A percentile compares a stretch with the other conserved stretches of the same genome.
These are phyloP conservation scores for Stentor coeruleus DNA, from an alignment of 73 alveolate species.

Conservation along the genomic window DNA sequence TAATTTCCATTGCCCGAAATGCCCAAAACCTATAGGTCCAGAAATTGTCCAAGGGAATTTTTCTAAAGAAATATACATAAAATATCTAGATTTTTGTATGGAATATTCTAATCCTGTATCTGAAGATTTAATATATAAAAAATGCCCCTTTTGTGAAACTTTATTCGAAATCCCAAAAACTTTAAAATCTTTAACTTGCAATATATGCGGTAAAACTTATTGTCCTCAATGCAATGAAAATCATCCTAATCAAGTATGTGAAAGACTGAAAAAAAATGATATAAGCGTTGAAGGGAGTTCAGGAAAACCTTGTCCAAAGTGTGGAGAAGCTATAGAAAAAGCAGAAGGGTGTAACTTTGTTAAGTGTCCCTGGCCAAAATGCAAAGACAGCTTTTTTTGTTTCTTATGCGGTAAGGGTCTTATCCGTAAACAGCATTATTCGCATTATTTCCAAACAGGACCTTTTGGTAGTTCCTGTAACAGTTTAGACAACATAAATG, in stretches of 20 bases:
- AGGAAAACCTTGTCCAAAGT: background rate
- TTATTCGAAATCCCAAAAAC: too few relatives aligned
- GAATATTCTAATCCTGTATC: too few relatives aligned
- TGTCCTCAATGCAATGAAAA: background rate
- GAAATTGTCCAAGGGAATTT: too few relatives aligned
- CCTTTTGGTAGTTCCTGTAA: background rate
- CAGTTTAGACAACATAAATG: background rate
- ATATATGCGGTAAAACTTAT: too few relatives aligned
- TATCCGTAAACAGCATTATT: background rate
- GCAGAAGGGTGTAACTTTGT: background rate
- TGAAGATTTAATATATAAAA: too few relatives aligned
- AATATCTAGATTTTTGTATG: too few relatives aligned
- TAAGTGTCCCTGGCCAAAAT: background rate
- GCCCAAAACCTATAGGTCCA: too few relatives aligned
- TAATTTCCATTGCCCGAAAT: too few relatives aligned
- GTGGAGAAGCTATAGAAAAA: background rate
- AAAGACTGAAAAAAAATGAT: background rate
- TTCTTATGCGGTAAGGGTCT: background rate
- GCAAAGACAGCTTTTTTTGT: background rate
- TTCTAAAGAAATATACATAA: too few relatives aligned
- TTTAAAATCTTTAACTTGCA: too few relatives aligned
- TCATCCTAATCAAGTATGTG: background rate
- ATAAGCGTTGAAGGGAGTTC: too few relatives aligned
- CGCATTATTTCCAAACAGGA: background rate
- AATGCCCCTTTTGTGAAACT: too few relatives aligned